phyloP scores from a whole-genome alignment of 1,284 basidiomycete genomes.

The Moesziomyces antarcticus region DNA sequence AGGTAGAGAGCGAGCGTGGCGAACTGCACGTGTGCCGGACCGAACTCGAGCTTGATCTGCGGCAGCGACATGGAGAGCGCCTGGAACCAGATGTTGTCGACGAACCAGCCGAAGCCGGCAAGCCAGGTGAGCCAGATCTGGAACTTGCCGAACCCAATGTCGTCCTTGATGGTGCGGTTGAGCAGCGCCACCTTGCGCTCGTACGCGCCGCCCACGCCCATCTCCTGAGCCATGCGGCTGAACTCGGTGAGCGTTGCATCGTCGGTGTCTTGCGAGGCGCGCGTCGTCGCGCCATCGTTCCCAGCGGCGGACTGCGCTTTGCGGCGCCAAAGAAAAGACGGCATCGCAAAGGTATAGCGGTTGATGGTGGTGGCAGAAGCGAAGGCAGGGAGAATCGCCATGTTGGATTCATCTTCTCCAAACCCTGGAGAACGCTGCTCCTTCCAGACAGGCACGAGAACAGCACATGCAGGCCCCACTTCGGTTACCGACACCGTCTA shows the following conservation, averaged over 20 bases:
- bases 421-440: too few relatives aligned
- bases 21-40: conserved; percentile 52
- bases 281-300: neutral
- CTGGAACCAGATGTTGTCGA: conserved; percentile 68
- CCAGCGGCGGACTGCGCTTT: conserved; percentile 2
- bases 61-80: conserved; percentile 59
- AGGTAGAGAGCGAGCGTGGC: conserved; percentile 72
- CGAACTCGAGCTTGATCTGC: conserved; percentile 57
- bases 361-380: neutral
- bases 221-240: conserved; percentile 52
- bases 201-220: conserved; percentile 54
- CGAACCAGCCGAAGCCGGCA: conserved; percentile 73
- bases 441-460: too few relatives aligned
- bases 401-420: neutral
- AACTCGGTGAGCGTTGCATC: conserved; percentile 36
- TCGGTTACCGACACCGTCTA: too few relatives aligned
- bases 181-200: conserved; percentile 60
- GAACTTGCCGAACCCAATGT: conserved; percentile 74
- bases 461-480: too few relatives aligned
- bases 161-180: conserved; percentile 58
- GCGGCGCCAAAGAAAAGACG: conserved; percentile 3
- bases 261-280: conserved; percentile 29
- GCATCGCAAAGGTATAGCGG: neutral
- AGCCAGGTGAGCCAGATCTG: conserved; percentile 74
- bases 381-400: neutral